phyloP scores from a whole-genome alignment of 768 basidiomycete species.

The Amanita molliuscula region DNA sequence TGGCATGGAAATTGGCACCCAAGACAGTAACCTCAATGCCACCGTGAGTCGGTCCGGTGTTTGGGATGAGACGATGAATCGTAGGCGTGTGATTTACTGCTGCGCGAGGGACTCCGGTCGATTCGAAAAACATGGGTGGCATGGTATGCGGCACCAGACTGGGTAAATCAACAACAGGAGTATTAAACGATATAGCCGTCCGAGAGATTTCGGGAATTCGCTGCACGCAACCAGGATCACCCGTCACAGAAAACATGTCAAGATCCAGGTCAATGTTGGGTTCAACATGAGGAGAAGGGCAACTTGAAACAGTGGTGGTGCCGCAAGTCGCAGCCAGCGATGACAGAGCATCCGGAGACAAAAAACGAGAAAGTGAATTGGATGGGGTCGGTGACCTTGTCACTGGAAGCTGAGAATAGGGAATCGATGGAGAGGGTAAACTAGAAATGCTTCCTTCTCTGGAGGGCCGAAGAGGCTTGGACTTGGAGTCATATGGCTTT shows the following conservation, averaged over 20 bases:
- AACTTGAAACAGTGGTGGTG: slow-evolving; percentile 32
- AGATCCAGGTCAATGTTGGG: slow-evolving; percentile 31
- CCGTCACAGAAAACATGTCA: slow-evolving; percentile 19
- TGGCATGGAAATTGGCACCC: slow-evolving; percentile 81
- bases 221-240: slow-evolving; percentile 13
- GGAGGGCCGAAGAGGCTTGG: slow-evolving; percentile 32
- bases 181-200: slow-evolving; percentile 18
- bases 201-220: slow-evolving; percentile 12
- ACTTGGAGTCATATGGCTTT: slow-evolving; percentile 57
- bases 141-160: slow-evolving; percentile 29
- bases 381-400: slow-evolving; percentile 38
- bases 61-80: slow-evolving; percentile 80
- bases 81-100: slow-evolving; percentile 49
- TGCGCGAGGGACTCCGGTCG: slow-evolving; percentile 34
- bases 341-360: slow-evolving; percentile 17
- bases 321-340: slow-evolving; percentile 25
- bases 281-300: slow-evolving; percentile 32
- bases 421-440: slow-evolving; percentile 35
- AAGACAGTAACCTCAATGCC: slow-evolving; percentile 93
- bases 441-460: slow-evolving; percentile 49
- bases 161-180: slow-evolving; percentile 13
- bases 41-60: slow-evolving; percentile 78
- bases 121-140: slow-evolving; percentile 55
- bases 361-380: slow-evolving; percentile 20
- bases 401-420: slow-evolving; percentile 30